phyloP scores from a whole-genome alignment of 768 basidiomycete species.

The Mycena polygramma region DNA sequence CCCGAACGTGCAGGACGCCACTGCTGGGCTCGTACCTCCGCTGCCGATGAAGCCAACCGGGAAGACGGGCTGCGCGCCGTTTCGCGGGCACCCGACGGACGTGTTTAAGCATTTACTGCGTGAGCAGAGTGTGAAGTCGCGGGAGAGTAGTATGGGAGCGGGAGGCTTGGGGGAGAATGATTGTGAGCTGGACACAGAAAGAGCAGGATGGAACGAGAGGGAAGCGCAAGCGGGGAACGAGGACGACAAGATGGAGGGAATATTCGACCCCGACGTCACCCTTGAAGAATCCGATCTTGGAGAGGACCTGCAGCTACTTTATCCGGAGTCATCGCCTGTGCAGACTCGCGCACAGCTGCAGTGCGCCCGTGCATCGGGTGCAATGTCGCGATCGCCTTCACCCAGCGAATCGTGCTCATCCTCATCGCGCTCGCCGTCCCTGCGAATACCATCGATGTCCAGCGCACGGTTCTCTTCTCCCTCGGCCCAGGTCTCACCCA shows the following conservation, averaged over 20 bases:
- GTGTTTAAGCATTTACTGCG: not conserved
- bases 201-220: not conserved
- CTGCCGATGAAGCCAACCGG: not conserved
- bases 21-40: no score
- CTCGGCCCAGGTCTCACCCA: not conserved
- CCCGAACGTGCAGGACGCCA: no score
- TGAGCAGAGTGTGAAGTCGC: not conserved
- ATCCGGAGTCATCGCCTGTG: not conserved
- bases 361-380: not conserved
- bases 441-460: not conserved
- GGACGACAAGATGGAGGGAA: not conserved
- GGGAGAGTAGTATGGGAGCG: not conserved
- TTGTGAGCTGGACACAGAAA: not conserved
- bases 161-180: not conserved
- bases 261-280: not conserved
- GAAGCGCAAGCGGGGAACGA: not conserved
- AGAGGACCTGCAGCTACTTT: conserved; percentile 10
- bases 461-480: not conserved
- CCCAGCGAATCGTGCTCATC: not conserved
- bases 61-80: not conserved
- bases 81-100: not conserved
- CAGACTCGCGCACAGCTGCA: not conserved
- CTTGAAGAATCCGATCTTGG: not conserved
- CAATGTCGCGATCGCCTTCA: not conserved
- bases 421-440: not conserved